These are phyloP conservation scores for Polygonum maritimum DNA, from an alignment of 148 eudicot genomes.

Conservation along the genomic window DNA sequence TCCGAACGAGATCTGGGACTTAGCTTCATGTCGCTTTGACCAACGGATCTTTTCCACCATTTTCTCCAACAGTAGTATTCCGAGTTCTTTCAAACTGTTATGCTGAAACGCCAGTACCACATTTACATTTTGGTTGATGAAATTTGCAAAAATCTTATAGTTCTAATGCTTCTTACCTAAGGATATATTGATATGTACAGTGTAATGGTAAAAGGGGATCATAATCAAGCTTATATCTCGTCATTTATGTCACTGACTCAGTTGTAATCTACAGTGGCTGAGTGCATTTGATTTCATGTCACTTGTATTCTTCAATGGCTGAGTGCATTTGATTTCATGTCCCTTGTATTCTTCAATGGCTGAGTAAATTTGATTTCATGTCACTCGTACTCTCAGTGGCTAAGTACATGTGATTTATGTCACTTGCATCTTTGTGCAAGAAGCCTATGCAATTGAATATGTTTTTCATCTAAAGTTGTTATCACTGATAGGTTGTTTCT, in stretches of 20 bases:
- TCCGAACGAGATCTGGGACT: slow-evolving; percentile 95
- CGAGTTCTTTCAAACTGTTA: background rate
- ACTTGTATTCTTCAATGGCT: background rate
- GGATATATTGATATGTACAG: too few species aligned
- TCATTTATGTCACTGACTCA: background rate
- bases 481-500: background rate
- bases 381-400: too few species aligned
- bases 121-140: background rate
- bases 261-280: too few species aligned
- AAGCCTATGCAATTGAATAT: background rate
- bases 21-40: slow-evolving; percentile 91
- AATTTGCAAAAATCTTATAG: background rate
- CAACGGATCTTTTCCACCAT: slow-evolving; percentile 94
- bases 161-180: background rate
- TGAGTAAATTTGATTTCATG: background rate
- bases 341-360: too few species aligned
- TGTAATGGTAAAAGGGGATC: background rate
- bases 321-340: too few species aligned
- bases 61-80: slow-evolving; percentile 56
- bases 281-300: too few species aligned
- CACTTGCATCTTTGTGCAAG: background rate
- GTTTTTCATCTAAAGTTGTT: background rate
- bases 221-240: background rate
- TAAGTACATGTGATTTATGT: background rate
- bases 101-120: background rate